Evolutionary conservation across 768 basidiomycete genomes (phyloP).

Genomic region (Lentinula detonsa): DNA sequence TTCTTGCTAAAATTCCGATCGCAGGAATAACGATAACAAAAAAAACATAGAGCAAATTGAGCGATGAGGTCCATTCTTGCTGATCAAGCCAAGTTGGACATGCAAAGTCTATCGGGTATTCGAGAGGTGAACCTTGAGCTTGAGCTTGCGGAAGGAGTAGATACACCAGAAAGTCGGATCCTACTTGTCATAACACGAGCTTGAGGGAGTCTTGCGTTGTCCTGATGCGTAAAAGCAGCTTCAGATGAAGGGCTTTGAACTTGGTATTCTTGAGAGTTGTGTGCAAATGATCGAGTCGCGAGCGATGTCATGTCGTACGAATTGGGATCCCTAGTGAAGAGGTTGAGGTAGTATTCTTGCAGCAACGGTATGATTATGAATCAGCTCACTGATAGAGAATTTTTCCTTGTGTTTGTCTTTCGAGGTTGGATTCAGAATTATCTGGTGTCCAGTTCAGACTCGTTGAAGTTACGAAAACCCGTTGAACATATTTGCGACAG

Average conservation of each 20-base stretch:
- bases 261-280: no score
- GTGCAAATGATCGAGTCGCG: not conserved
- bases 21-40: no score
- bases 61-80: no score
- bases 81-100: not conserved
- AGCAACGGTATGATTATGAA: not conserved
- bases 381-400: not conserved
- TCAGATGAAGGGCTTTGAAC: not conserved
- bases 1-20: no score
- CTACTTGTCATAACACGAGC: not conserved
- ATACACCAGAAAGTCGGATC: not conserved
- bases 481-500: not conserved
- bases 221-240: not conserved
- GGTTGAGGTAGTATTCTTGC: no score
- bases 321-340: no score
- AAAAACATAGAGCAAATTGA: no score
- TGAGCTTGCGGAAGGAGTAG: not conserved
- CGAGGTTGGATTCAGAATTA: not conserved
- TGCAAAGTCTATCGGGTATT: not conserved
- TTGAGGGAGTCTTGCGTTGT: not conserved
- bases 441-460: not conserved
- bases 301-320: no score
- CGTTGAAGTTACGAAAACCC: not conserved
- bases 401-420: not conserved
- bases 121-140: not conserved